Conservation (phyloP, 257 asterid species). For the Solanum rostratum region DNA sequence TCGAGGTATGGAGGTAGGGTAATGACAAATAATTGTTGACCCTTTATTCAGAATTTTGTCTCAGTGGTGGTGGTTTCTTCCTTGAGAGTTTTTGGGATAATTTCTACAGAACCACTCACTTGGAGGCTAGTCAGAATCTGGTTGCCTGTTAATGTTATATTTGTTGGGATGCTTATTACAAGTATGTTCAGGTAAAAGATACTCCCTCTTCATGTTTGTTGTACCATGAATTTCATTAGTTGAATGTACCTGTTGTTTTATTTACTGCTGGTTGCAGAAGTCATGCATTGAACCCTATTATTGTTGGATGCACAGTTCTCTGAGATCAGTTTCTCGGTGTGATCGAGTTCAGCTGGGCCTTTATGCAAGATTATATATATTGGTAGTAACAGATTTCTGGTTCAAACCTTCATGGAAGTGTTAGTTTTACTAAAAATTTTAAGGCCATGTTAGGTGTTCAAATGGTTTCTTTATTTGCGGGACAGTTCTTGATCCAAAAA, state of each 20-base stretch:
- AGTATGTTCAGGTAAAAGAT: constrained; percentile 84
- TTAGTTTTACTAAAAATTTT: background rate
- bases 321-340: background rate
- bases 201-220: background rate
- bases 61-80: constrained; percentile 52
- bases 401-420: background rate
- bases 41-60: constrained; percentile 65
- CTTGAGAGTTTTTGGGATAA: constrained; percentile 53
- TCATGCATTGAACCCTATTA: background rate
- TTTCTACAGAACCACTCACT: constrained; percentile 80
- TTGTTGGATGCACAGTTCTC: background rate
- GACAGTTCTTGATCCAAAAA: background rate
- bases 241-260: background rate
- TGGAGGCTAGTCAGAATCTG: constrained; percentile 85
- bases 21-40: background rate
- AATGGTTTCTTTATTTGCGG: background rate
- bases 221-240: background rate
- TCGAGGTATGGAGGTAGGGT: background rate
- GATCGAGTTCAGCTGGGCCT: background rate
- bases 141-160: constrained; percentile 85
- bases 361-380: background rate
- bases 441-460: background rate
- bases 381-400: background rate
- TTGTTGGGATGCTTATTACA: constrained; percentile 93
- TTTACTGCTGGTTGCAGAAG: background rate